phyloP scores from a whole-genome alignment of 257 asterid genomes.

The Solanum ossicruentum region DNA sequence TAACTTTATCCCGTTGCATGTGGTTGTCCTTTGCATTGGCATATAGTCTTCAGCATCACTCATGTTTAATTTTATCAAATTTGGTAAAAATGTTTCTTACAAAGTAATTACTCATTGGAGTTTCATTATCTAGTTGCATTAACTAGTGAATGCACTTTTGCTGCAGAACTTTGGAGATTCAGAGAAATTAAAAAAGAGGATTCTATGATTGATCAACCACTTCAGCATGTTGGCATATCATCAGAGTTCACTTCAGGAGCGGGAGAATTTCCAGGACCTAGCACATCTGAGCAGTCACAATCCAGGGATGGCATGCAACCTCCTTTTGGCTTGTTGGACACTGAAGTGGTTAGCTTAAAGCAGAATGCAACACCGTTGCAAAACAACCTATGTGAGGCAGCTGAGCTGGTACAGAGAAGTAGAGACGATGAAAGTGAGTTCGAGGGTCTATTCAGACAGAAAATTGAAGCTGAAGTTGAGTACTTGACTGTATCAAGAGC shows the following conservation, averaged over 20 bases:
- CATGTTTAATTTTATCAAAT: neutral
- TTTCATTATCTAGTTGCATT: neutral
- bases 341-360: conserved; percentile 14
- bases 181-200: conserved; percentile 36
- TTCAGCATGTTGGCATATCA: neutral
- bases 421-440: conserved; percentile 23
- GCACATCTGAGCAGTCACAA: conserved; percentile 10
- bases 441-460: conserved; percentile 45
- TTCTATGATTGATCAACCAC: neutral
- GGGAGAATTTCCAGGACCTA: conserved; percentile 6
- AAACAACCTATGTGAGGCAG: conserved; percentile 16
- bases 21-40: neutral
- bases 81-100: neutral
- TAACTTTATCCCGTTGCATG: neutral
- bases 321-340: conserved; percentile 7
- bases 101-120: neutral
- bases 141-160: neutral
- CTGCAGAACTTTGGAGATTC: conserved; percentile 48
- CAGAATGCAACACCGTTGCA: neutral
- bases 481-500: conserved; percentile 9
- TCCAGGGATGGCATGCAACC: conserved; percentile 4
- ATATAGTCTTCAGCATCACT: neutral
- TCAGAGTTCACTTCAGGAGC: conserved; percentile 11
- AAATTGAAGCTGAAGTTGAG: conserved; percentile 67
- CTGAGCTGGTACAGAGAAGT: conserved; percentile 8